Conservation (phyloP, 139 green algal genomes). For the Eudorina sp. region DNA sequence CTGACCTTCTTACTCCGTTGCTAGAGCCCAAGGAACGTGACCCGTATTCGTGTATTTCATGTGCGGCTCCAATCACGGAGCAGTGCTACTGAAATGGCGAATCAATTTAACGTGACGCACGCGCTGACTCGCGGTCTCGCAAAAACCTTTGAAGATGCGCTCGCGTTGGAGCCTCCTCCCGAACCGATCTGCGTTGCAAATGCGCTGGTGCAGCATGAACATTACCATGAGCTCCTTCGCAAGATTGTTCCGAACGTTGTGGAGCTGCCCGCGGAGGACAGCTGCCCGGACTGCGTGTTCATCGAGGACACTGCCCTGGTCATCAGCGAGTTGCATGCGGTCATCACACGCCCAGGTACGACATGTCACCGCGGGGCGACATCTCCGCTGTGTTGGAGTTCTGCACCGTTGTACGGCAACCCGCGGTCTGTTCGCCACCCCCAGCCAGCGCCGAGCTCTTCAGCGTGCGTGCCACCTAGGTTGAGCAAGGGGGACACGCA, state of each 20-base stretch:
- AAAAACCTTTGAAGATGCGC: constrained; percentile 10
- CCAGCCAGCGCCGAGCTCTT: too few relatives aligned
- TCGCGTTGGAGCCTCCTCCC: constrained; percentile 28
- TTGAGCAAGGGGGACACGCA: too few relatives aligned
- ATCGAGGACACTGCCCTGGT: constrained; percentile 46
- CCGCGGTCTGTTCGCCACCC: too few relatives aligned
- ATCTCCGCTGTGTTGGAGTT: too few relatives aligned
- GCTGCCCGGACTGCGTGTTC: constrained; percentile 53
- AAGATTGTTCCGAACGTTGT: constrained; percentile 8
- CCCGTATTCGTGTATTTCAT: too few relatives aligned
- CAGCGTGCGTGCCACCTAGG: too few relatives aligned
- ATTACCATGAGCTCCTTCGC: constrained; percentile 32
- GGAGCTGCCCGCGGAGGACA: constrained; percentile 31
- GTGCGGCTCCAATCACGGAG: too few relatives aligned
- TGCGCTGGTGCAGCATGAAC: constrained; percentile 33
- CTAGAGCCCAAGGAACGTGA: too few relatives aligned
- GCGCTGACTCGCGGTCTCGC: constrained; percentile 33
- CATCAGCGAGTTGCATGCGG: neutral
- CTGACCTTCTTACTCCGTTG: too few relatives aligned
- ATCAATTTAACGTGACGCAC: constrained; percentile 3
- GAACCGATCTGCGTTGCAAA: constrained; percentile 13
- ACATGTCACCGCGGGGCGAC: too few relatives aligned
- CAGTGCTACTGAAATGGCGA: too few relatives aligned
- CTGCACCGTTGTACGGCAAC: too few relatives aligned
- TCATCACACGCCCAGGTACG: constrained; percentile 34